phyloP scores from a whole-genome alignment of 2,329 filamentous ascomycete species.

The Ilyonectria mors-panacis region DNA sequence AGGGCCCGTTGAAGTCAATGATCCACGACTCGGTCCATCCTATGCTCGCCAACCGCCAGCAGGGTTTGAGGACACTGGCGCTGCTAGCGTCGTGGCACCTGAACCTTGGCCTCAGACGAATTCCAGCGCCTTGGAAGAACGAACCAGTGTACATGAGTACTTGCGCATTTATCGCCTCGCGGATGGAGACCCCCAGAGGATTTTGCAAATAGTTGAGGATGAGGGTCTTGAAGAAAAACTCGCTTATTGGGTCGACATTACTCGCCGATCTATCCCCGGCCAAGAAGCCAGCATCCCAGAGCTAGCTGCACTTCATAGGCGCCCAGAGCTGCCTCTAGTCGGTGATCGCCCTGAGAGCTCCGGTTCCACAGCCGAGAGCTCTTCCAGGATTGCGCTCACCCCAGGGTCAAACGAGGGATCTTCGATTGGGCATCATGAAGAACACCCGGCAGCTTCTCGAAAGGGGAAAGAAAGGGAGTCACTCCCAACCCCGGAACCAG shows the following conservation, averaged over 20 bases:
- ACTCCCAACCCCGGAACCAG: constrained; percentile 24
- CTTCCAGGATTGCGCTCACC: constrained; percentile 43
- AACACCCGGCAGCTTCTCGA: constrained; percentile 4
- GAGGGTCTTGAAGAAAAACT: constrained; percentile 73
- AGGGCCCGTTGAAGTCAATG: constrained; percentile 29
- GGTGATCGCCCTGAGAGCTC: constrained; percentile 39
- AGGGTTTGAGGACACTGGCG: constrained; percentile 27
- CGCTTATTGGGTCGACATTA: constrained; percentile 71
- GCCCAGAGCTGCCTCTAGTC: constrained; percentile 4
- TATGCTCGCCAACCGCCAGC: constrained; percentile 30
- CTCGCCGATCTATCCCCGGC: constrained; percentile 52
- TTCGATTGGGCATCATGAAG: constrained; percentile 15
- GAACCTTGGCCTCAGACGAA: constrained; percentile 21
- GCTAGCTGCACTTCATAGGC: constrained; percentile 11
- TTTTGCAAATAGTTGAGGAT: constrained; percentile 73
- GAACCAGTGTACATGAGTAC: constrained; percentile 52
- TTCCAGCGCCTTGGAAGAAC: constrained; percentile 31
- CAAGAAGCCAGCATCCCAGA: constrained; percentile 23
- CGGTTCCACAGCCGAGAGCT: constrained; percentile 45
- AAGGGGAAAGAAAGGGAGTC: constrained; percentile 49
- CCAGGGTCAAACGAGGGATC: constrained; percentile 43
- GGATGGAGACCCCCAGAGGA: constrained; percentile 70
- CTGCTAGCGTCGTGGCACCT: constrained; percentile 17
- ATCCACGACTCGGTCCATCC: constrained; percentile 32
- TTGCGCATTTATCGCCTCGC: constrained; percentile 72